Base-by-base conservation (phyloP, 139 green algal species). In the Deuterostichococcus epilithicus region DNA sequence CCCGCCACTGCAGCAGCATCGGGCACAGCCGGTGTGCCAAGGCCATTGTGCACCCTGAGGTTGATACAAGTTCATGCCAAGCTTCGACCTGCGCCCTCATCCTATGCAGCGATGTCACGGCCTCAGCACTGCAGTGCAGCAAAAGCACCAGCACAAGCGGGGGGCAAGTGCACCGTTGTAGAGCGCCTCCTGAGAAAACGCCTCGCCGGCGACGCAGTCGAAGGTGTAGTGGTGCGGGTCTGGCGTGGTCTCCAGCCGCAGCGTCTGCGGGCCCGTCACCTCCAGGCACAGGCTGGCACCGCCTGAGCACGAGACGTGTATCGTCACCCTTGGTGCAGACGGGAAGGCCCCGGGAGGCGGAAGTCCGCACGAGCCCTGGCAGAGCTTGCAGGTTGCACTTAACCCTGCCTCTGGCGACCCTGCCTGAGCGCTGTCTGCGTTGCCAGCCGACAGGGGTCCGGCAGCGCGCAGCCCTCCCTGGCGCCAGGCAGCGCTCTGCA, bases 201-300 rank as follows among this genome's bases (percentile, higher is more conserved):
- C 58, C 52, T 83, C 75, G 15, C 60, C 67, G 1, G 79, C 75
- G 18, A 90, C 80, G 30, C 75, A 52, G 45, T 90, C 85, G 76
- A 90, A 90, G 23, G 80, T 79, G 65, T 81, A 90, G 42, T 39
- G 34, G 65, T 88, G 85, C 3, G 78, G 78, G 25, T 84, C 77
- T 3, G 59, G 70, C n/a, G 60, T 58, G 25, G 74, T 76, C 63
- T 78, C 60, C 22, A 88, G 42, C n/a, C 66, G 69, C 69, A 89
- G 74, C 1, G 39, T 70, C 30, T 33, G 76, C 28, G 26, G 34
- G 25, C 60, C 76, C 5, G 38, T 63, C 33, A 78, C 72, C 76
- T 83, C 72, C 36, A 89, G n/a, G 52, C 79, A 88, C 23, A 69
- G 69, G 22, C 47, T 37, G 8, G 13, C 28, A 15, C 77, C 78